These are phyloP conservation scores for Kondoa subrosea DNA, from an alignment of 768 basidiomycete species.

Conservation along the genomic window DNA sequence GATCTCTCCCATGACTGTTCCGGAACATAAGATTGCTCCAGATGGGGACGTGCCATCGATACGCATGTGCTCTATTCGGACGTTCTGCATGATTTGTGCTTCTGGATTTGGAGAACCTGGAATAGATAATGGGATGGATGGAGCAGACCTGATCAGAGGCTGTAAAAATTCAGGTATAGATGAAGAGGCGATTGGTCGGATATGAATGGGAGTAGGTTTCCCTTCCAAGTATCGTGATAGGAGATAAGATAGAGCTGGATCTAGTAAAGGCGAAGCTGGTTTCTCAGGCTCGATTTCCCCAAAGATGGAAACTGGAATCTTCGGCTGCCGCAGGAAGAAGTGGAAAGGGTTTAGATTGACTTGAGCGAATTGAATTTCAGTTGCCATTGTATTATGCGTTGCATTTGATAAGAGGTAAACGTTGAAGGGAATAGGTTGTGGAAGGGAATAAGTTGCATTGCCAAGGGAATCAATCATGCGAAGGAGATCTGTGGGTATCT, in stretches of 20 bases:
- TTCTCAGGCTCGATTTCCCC: not conserved
- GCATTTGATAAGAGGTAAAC: constrained; percentile 1
- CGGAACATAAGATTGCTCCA: not conserved
- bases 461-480: not conserved
- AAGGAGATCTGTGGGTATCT: not conserved
- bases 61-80: not conserved
- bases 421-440: not conserved
- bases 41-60: not conserved
- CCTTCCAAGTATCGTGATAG: constrained; percentile 1
- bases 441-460: not conserved
- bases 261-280: not conserved
- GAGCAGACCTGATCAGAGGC: not conserved
- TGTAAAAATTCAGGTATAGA: not conserved
- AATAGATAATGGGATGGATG: not conserved
- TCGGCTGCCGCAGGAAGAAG: not conserved
- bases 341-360: constrained; percentile 1
- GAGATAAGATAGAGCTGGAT: not conserved
- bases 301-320: not conserved
- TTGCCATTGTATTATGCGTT: not conserved
- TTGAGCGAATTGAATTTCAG: not conserved
- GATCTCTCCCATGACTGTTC: not conserved
- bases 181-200: not conserved
- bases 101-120: constrained; percentile 8
- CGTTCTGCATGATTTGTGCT: not conserved
- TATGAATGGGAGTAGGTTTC: not conserved